These are phyloP conservation scores for Clitopilus passeckerianus DNA, from an alignment of 768 basidiomycete genomes.

Conservation along the genomic window DNA sequence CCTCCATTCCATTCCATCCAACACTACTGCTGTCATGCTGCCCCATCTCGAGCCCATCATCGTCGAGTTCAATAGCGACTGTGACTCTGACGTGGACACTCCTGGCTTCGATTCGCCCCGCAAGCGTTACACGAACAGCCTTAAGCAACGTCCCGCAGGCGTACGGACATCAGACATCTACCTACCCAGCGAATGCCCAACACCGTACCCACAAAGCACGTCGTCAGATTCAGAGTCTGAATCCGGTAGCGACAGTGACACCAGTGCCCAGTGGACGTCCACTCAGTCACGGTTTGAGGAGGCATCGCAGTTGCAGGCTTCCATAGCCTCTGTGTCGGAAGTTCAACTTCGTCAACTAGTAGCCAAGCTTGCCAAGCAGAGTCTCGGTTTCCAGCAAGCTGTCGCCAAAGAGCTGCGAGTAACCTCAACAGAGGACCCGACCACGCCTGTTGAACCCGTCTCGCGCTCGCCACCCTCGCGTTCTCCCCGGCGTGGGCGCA, in stretches of 20 bases:
- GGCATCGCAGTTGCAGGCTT: slow-evolving; percentile 8
- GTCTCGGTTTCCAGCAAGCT: slow-evolving; percentile 30
- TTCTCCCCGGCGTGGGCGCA: slow-evolving; percentile 9
- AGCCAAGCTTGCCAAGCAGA: slow-evolving; percentile 28
- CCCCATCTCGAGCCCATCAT: neutral
- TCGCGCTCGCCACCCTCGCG: slow-evolving; percentile 6
- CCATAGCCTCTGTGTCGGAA: slow-evolving; percentile 32
- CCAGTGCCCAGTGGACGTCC: neutral
- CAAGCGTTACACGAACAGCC: neutral
- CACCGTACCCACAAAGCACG: slow-evolving; percentile 20
- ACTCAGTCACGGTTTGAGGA: neutral
- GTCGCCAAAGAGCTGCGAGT: slow-evolving; percentile 31
- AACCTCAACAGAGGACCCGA: slow-evolving; percentile 4
- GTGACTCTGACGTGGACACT: neutral
- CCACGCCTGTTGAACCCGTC: slow-evolving; percentile 11
- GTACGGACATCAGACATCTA: neutral
- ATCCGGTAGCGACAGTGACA: slow-evolving; percentile 11
- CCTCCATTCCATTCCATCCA: slow-evolving; percentile 6
- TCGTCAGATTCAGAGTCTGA: slow-evolving; percentile 15
- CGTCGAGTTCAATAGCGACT: neutral
- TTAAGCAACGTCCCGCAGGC: neutral
- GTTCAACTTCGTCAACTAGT: slow-evolving; percentile 32
- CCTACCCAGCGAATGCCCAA: slow-evolving; percentile 2
- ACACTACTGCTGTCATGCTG: slow-evolving; percentile 1
- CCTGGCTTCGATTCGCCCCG: neutral